Percentiles rank a stretch among this genome's conserved stretches.
Conservation (phyloP, 2,329 filamentous ascomycete genomes). For the Penicillium sp. region DNA sequence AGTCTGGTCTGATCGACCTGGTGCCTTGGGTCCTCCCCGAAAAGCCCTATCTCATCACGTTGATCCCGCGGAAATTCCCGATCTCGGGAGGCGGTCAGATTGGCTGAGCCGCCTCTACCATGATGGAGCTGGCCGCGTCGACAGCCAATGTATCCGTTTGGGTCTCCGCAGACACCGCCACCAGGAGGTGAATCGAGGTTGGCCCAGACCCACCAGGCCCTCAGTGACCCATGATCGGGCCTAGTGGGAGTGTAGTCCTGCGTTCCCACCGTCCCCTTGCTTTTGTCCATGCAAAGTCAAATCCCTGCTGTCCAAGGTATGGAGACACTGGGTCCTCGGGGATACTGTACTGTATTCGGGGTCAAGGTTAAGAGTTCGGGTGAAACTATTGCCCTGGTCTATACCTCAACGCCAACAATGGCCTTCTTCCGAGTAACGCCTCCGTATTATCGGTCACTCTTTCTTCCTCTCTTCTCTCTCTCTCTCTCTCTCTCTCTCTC, state of each 20-base stretch:
- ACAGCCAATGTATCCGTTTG: not conserved
- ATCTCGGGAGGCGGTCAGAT: not conserved
- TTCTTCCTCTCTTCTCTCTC: not conserved
- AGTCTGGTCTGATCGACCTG: constrained; percentile 18
- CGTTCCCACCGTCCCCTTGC: constrained; percentile 6
- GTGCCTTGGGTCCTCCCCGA: constrained; percentile 14
- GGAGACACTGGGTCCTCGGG: not conserved
- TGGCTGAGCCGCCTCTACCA: not conserved
- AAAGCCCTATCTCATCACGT: constrained; percentile 1
- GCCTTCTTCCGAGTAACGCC: not conserved
- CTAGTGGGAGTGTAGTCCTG: constrained; percentile 26
- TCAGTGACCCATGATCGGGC: constrained; percentile 20
- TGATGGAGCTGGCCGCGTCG: not conserved
- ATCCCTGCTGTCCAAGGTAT: not conserved
- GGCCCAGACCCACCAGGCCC: not conserved
- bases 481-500: too few relatives aligned
- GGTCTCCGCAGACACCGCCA: not conserved
- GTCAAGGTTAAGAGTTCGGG: constrained; percentile 1
- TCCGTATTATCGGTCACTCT: not conserved
- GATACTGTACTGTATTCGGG: too few relatives aligned
- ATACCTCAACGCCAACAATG: not conserved
- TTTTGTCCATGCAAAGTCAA: constrained; percentile 8
- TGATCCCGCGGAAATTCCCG: not conserved
- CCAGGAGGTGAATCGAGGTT: not conserved
- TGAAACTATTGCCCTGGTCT: not conserved